phyloP scores from a whole-genome alignment of 2,329 filamentous ascomycete genomes.

The Epichloe gansuensis region DNA sequence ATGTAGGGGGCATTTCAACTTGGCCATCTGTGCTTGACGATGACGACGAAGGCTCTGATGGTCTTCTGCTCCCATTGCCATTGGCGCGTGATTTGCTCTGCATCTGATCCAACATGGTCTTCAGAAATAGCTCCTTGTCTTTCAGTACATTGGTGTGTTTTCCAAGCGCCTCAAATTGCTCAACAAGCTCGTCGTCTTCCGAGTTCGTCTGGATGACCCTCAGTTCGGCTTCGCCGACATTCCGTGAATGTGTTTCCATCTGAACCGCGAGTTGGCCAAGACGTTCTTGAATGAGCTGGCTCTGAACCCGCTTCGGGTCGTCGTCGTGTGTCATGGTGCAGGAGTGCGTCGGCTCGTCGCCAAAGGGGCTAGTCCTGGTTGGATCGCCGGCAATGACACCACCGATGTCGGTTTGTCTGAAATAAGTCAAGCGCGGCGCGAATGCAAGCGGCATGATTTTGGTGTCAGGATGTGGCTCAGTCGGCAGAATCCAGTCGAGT shows the following conservation, averaged over 20 bases:
- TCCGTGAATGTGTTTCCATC: constrained; percentile 58
- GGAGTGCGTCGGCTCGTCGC: constrained; percentile 82
- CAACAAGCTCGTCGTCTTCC: constrained; percentile 36
- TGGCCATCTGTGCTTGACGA: constrained; percentile 20
- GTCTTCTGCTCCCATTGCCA: constrained; percentile 14
- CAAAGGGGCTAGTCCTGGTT: constrained; percentile 76
- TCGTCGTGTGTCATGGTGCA: constrained; percentile 90
- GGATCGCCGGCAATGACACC: constrained; percentile 69
- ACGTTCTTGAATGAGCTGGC: constrained; percentile 69
- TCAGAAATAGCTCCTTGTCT: constrained; percentile 45
- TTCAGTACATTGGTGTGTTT: constrained; percentile 42
- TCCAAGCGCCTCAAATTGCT: constrained; percentile 47
- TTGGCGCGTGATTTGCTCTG: constrained; percentile 22
- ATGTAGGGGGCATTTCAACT: constrained; percentile 54
- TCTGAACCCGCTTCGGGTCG: constrained; percentile 80
- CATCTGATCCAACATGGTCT: constrained; percentile 43
- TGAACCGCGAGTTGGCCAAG: constrained; percentile 68
- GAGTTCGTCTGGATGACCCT: constrained; percentile 40
- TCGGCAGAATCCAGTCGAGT: constrained; percentile 87
- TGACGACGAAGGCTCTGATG: constrained; percentile 23
- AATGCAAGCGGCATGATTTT: constrained; percentile 88
- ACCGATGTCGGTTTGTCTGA: constrained; percentile 87
- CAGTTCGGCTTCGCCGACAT: constrained; percentile 64
- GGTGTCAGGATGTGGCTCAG: constrained; percentile 80
- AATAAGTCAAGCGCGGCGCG: constrained; percentile 92